phyloP scores from a whole-genome alignment of 768 basidiomycete species.

The Suillus luteus region DNA sequence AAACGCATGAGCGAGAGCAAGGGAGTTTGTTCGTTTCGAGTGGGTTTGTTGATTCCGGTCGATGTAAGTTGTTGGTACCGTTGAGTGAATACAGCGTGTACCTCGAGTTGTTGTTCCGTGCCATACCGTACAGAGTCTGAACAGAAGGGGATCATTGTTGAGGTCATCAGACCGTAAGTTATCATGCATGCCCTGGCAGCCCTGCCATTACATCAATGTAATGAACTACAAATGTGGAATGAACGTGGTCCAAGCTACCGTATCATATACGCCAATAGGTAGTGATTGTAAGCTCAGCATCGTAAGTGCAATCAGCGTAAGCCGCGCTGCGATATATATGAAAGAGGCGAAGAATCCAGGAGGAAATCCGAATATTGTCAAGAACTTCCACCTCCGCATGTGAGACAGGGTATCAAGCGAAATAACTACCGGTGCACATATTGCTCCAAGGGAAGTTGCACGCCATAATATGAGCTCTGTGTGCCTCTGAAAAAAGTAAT shows the following conservation, averaged over 20 bases:
- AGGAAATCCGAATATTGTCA: too few relatives aligned
- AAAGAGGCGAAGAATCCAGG: not conserved
- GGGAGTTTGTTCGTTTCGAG: too few relatives aligned
- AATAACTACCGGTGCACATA: not conserved
- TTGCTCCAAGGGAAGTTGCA: conserved; percentile 16
- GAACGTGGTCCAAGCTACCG: conserved; percentile 21
- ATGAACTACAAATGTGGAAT: conserved; percentile 11
- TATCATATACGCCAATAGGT: conserved; percentile 15
- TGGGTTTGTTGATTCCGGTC: too few relatives aligned
- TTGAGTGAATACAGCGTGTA: too few relatives aligned
- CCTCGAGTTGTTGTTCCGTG: too few relatives aligned
- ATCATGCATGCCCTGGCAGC: too few relatives aligned
- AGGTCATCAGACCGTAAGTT: too few relatives aligned
- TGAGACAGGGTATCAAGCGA: not conserved
- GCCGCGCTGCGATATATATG: conserved; percentile 18
- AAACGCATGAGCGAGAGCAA: too few relatives aligned
- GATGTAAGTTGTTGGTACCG: too few relatives aligned
- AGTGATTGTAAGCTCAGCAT: conserved; percentile 17
- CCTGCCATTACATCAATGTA: too few relatives aligned
- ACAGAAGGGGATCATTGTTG: too few relatives aligned
- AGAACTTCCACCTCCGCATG: not conserved
- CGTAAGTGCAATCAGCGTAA: conserved; percentile 12
- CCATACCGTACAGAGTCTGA: too few relatives aligned
- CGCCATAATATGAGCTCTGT: conserved; percentile 25
- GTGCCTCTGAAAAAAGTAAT: conserved; percentile 20